Base-by-base conservation (phyloP, 768 basidiomycete genomes). In the Lactarius tabidus region DNA sequence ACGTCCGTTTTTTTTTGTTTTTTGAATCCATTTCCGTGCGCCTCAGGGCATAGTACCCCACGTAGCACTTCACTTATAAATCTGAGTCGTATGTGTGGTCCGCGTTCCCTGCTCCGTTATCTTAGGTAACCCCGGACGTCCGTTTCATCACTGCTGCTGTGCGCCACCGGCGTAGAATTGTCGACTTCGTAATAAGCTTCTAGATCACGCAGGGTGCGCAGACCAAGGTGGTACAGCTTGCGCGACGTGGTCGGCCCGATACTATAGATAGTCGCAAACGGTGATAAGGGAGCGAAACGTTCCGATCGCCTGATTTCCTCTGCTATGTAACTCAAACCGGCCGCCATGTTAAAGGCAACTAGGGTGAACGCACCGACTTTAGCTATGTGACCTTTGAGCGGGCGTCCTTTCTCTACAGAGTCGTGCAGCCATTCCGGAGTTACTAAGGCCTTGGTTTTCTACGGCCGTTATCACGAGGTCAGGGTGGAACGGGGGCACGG, bases 221-320 rank as follows among this genome's bases (percentile, higher is more conserved):
- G 74, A 2, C 88, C 88, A 51, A 81, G 77, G 36, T 82, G 82
- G 72, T 87, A 90, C 5, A 92, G 79, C 41, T 80, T 77, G 7
- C 85, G 81, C 6, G 92, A 89, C 8, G 81, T 89, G 23, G 77
- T 74, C 0, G 91, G 79, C 8, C 92, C 92, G 38, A 94, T 86
- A 10, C 90, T 87, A 60, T 94, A 85, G 62, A 94, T 75, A 6
- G 82, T 78, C 17, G 81, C 77, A 70, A 94, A 90, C 0, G 76
- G 70, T 8, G 81, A 80, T 9, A 93, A 79, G 0, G 84, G 74
- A 58, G 78, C 74, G 72, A 83, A 91, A 39, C 88, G 84, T 31
- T 79, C 67, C 1, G 85, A 85, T 7, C 72, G 71, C 7, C 36
- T 26, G 75, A 73, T 12, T 82, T 82, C 10, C 71, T 78, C 72